Evolutionary conservation across 768 basidiomycete genomes (phyloP).

Genomic region (Pisolithus sp.): DNA sequence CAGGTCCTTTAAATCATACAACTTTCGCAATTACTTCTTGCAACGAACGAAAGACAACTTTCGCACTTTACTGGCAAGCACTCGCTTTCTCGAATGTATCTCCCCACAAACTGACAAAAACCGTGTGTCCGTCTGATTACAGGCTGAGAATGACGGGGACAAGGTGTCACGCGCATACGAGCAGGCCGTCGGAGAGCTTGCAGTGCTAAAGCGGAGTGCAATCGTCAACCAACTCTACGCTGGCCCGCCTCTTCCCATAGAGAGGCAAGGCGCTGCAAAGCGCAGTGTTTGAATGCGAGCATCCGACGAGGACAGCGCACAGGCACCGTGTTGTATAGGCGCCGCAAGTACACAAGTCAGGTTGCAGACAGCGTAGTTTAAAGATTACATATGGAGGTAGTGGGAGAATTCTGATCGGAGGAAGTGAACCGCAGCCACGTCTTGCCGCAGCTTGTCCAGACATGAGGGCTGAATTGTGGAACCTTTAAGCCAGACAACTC

Average conservation of each 20-base stretch:
- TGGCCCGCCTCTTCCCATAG: conserved; percentile 82
- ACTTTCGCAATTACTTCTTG: conserved; percentile 86
- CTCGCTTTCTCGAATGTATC: background rate
- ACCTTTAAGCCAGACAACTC: too few relatives aligned
- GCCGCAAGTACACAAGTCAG: too few relatives aligned
- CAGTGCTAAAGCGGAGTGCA: conserved; percentile 71
- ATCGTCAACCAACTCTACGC: conserved; percentile 88
- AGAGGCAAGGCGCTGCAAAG: conserved; percentile 38
- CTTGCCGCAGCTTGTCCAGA: too few relatives aligned
- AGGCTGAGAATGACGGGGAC: conserved; percentile 57
- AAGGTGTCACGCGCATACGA: conserved; percentile 59
- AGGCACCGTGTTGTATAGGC: too few relatives aligned
- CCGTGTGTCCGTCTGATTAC: background rate
- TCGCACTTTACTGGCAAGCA: conserved; percentile 56
- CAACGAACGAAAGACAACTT: conserved; percentile 67
- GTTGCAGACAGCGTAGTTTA: too few relatives aligned
- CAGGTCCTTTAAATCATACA: conserved; percentile 86
- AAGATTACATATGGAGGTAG: too few relatives aligned
- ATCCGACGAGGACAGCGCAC: too few relatives aligned
- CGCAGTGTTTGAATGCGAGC: background rate
- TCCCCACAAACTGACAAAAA: conserved; percentile 1
- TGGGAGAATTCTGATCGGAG: too few relatives aligned
- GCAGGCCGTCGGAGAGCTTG: conserved; percentile 70
- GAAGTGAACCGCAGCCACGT: too few relatives aligned
- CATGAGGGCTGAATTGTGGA: too few relatives aligned